phyloP scores from a whole-genome alignment of 306 rosid genomes.

The Fagus crenata region DNA sequence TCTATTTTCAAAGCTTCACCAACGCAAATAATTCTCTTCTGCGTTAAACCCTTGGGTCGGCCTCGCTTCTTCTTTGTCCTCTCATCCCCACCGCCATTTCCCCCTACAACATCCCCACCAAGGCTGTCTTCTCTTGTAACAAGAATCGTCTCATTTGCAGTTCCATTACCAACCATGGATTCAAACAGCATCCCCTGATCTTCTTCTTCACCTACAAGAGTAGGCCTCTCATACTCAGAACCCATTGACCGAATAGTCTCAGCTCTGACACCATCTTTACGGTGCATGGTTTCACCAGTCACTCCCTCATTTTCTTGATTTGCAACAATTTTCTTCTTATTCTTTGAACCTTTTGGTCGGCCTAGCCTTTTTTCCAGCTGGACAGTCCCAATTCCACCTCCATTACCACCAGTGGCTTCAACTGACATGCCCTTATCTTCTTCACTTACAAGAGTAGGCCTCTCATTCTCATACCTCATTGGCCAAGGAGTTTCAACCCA shows the following conservation, averaged over 20 bases:
- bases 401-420: slow-evolving; percentile 21
- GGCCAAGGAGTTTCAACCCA: not conserved
- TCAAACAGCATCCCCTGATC: slow-evolving; percentile 5
- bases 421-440: slow-evolving; percentile 12
- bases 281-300: not conserved
- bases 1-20: slow-evolving; percentile 30
- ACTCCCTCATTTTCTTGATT: slow-evolving; percentile 11
- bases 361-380: slow-evolving; percentile 30
- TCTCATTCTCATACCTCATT: slow-evolving; percentile 24
- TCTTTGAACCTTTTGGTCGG: slow-evolving; percentile 43
- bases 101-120: slow-evolving; percentile 2
- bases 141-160: slow-evolving; percentile 14
- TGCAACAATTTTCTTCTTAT: slow-evolving; percentile 25
- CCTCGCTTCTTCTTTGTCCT: slow-evolving; percentile 12
- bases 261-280: not conserved
- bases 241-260: not conserved
- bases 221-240: slow-evolving; percentile 7
- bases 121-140: slow-evolving; percentile 10
- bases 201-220: slow-evolving; percentile 19
- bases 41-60: slow-evolving; percentile 20
- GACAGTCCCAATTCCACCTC: slow-evolving; percentile 16
- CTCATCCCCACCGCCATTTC: not conserved
- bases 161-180: slow-evolving; percentile 23
- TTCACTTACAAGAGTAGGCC: slow-evolving; percentile 25
- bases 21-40: slow-evolving; percentile 20